A percentile compares a stretch with the other conserved stretches of the same genome.
phyloP scores from a whole-genome alignment of 352 stramenopile species.

The Discostella stelligera region DNA sequence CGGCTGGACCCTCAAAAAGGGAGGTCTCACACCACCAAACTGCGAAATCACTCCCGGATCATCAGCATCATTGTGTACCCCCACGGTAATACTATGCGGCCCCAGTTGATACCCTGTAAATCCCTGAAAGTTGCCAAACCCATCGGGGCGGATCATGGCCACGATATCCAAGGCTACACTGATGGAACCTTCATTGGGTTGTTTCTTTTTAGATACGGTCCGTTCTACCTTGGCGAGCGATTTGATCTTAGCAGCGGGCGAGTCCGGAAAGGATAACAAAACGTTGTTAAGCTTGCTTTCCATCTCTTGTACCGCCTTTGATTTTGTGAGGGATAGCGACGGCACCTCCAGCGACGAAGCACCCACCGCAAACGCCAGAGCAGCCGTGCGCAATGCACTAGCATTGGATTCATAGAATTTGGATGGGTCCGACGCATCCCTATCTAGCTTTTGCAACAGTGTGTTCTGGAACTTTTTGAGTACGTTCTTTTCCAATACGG shows the following conservation, averaged over 20 bases:
- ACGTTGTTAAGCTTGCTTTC: slow-evolving; percentile 56
- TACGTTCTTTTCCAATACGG: slow-evolving; percentile 57
- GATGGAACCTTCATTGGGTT: slow-evolving; percentile 59
- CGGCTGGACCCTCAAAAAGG: slow-evolving; percentile 76
- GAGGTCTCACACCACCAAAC: slow-evolving; percentile 76
- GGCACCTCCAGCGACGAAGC: slow-evolving; percentile 62
- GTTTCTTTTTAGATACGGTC: slow-evolving; percentile 65
- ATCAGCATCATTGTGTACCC: slow-evolving; percentile 81
- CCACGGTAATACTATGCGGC: slow-evolving; percentile 74
- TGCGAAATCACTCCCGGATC: slow-evolving; percentile 74
- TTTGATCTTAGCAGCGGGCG: slow-evolving; percentile 64
- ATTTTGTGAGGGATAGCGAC: slow-evolving; percentile 67
- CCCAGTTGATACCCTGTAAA: slow-evolving; percentile 76
- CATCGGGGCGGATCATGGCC: slow-evolving; percentile 76
- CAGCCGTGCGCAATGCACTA: slow-evolving; percentile 49
- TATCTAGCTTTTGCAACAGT: slow-evolving; percentile 55
- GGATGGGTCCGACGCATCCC: slow-evolving; percentile 10
- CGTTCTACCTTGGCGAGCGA: slow-evolving; percentile 57
- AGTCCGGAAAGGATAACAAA: slow-evolving; percentile 58
- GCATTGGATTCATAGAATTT: slow-evolving; percentile 61
- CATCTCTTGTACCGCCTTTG: slow-evolving; percentile 63
- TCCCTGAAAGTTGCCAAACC: slow-evolving; percentile 78
- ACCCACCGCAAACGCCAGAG: slow-evolving; percentile 59
- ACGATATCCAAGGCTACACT: slow-evolving; percentile 73
- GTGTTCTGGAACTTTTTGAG: slow-evolving; percentile 62